Evolutionary conservation across 495 filamentous ascomycete genomes (phyloP).

Genomic region (Talaromyces ruber): DNA sequence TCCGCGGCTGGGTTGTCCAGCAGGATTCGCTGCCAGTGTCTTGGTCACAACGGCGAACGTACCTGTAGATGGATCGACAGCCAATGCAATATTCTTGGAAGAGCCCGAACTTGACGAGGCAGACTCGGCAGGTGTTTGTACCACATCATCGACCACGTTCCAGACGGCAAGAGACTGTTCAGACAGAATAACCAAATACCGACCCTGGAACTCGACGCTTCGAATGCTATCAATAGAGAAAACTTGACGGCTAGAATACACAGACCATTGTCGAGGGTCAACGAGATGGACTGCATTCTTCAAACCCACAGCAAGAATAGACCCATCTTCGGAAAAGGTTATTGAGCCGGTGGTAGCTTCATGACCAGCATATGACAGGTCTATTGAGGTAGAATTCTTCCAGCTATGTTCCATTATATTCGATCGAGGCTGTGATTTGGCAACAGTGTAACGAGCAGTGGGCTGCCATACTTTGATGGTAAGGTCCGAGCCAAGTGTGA

Average conservation of each 20-base stretch:
- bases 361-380: slow-evolving; percentile 35
- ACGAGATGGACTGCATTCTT: slow-evolving; percentile 26
- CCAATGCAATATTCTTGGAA: slow-evolving; percentile 11
- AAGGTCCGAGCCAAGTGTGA: slow-evolving; percentile 74
- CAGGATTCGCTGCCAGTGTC: not conserved
- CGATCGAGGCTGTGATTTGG: slow-evolving; percentile 44
- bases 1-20: not conserved
- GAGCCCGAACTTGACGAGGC: slow-evolving; percentile 1
- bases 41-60: slow-evolving; percentile 25
- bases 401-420: slow-evolving; percentile 56
- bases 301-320: slow-evolving; percentile 60
- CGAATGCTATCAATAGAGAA: slow-evolving; percentile 21
- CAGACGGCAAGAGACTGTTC: slow-evolving; percentile 27
- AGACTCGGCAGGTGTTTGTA: slow-evolving; percentile 19
- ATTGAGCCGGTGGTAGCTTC: slow-evolving; percentile 29
- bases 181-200: slow-evolving; percentile 27
- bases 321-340: slow-evolving; percentile 79
- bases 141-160: slow-evolving; percentile 34
- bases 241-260: slow-evolving; percentile 25
- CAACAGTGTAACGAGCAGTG: slow-evolving; percentile 49
- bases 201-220: slow-evolving; percentile 25
- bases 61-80: slow-evolving; percentile 26
- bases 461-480: slow-evolving; percentile 71
- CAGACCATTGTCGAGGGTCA: slow-evolving; percentile 22
- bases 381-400: slow-evolving; percentile 56